Evolutionary conservation across 805 yeast species (phyloP).

Genomic region (Zygoascus flipseniorum): DNA sequence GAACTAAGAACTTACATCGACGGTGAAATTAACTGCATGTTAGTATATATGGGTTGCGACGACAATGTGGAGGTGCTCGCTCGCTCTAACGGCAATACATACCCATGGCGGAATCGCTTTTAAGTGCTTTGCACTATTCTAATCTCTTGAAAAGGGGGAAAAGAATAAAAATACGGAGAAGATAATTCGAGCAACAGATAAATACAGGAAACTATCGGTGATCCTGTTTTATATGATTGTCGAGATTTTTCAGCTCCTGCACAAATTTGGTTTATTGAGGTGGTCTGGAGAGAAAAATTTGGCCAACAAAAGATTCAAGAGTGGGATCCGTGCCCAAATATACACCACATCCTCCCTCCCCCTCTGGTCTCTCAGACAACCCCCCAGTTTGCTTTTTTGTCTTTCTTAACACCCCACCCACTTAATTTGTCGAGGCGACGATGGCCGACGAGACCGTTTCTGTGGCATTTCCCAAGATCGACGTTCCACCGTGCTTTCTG

Average conservation of each 20-base stretch:
- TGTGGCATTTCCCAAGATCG: conserved; percentile 12
- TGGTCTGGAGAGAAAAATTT: neutral
- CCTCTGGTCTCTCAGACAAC: neutral
- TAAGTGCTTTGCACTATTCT: conserved; percentile 5
- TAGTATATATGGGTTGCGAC: neutral
- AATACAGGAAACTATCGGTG: neutral
- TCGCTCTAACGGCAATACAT: conserved; percentile 14
- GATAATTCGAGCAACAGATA: neutral
- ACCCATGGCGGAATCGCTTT: conserved; percentile 25
- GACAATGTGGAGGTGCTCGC: neutral
- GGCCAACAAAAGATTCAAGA: neutral
- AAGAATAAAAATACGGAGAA: neutral
- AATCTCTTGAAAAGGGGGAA: neutral
- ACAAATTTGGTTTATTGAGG: neutral
- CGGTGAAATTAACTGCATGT: conserved; percentile 21
- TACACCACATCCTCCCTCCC: neutral
- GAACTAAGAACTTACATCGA: conserved; percentile 15
- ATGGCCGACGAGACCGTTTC: neutral
- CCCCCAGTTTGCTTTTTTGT: neutral
- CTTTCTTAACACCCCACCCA: neutral
- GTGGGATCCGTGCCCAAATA: neutral
- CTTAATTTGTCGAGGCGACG: neutral
- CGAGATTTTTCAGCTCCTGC: neutral
- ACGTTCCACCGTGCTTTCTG: conserved; percentile 24
- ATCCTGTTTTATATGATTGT: neutral